Percentiles rank a stretch among this genome's conserved stretches.
Evolutionary conservation across 1,284 basidiomycete species (phyloP).

Genomic region (Rhodotorula mucilaginosa): DNA sequence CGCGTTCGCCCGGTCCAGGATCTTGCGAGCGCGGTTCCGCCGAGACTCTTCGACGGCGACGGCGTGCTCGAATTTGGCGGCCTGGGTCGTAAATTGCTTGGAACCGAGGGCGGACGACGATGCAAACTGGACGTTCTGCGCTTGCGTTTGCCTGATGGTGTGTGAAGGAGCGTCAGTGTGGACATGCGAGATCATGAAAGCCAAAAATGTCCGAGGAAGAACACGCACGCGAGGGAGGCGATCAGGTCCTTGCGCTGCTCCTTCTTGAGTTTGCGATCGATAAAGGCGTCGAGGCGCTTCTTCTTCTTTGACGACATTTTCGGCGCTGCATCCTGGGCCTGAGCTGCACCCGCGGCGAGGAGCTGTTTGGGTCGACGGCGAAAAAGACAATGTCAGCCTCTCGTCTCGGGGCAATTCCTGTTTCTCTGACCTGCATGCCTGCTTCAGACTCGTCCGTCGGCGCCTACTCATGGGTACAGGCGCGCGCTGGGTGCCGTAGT

Average conservation of each 20-base stretch:
- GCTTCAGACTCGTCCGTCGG: too few relatives aligned
- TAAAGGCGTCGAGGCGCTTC: slow-evolving; percentile 77
- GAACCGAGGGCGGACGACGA: slow-evolving; percentile 77
- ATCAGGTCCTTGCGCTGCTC: slow-evolving; percentile 71
- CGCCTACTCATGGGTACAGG: too few relatives aligned
- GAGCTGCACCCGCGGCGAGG: slow-evolving; percentile 10
- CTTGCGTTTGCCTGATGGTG: slow-evolving; percentile 64
- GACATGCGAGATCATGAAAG: background rate
- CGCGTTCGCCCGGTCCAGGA: slow-evolving; percentile 31
- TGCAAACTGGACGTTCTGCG: slow-evolving; percentile 63
- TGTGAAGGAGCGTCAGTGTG: background rate
- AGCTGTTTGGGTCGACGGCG: slow-evolving; percentile 2
- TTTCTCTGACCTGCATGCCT: too few relatives aligned
- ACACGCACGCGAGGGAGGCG: slow-evolving; percentile 70
- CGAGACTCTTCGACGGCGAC: slow-evolving; percentile 25
- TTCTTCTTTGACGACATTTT: slow-evolving; percentile 70
- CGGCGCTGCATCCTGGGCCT: slow-evolving; percentile 1
- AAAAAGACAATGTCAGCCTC: background rate
- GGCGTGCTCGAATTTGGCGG: slow-evolving; percentile 55
- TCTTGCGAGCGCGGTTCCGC: slow-evolving; percentile 20
- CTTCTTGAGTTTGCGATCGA: slow-evolving; percentile 81
- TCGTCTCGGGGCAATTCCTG: too few relatives aligned
- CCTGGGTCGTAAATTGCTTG: slow-evolving; percentile 61
- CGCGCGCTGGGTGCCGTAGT: too few relatives aligned
- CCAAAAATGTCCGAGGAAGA: background rate